phyloP scores from a whole-genome alignment of 352 stramenopile genomes.

The Blastocystis sp. region DNA sequence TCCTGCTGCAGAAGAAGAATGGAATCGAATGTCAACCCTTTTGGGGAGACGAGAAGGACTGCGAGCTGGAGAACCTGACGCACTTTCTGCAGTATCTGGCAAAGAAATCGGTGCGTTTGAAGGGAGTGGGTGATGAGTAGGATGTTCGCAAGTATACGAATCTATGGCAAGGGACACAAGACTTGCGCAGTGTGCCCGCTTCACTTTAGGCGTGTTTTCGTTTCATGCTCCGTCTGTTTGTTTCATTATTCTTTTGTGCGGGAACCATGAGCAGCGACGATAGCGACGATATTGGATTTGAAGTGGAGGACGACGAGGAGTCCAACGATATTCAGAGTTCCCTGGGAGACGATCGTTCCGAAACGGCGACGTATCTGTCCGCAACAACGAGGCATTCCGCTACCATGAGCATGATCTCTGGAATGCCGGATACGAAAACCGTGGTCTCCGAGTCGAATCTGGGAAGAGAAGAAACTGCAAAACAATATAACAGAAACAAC shows the following conservation, averaged over 20 bases:
- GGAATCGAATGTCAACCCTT: constrained; percentile 81
- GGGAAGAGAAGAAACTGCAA: background rate
- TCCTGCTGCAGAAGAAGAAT: constrained; percentile 92
- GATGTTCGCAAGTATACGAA: constrained; percentile 41
- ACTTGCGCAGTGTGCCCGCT: background rate
- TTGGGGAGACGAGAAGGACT: constrained; percentile 83
- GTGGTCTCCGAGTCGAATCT: constrained; percentile 7
- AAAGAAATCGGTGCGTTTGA: constrained; percentile 13
- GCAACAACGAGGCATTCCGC: constrained; percentile 40
- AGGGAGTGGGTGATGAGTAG: background rate
- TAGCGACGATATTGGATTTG: constrained; percentile 29
- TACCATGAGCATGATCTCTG: background rate
- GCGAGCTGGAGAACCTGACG: constrained; percentile 75
- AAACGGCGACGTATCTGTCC: background rate
- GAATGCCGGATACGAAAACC: constrained; percentile 4
- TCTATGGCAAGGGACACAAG: constrained; percentile 5
- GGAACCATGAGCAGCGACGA: background rate
- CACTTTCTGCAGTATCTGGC: constrained; percentile 70
- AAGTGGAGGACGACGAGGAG: constrained; percentile 7
- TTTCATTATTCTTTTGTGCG: background rate
- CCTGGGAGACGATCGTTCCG: background rate
- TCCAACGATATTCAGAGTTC: background rate
- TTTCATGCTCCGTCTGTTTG: background rate
- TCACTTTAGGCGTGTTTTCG: background rate
- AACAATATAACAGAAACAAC: constrained; percentile 6